Base-by-base conservation (phyloP, 1,284 basidiomycete genomes). In the Irpex lacteus region DNA sequence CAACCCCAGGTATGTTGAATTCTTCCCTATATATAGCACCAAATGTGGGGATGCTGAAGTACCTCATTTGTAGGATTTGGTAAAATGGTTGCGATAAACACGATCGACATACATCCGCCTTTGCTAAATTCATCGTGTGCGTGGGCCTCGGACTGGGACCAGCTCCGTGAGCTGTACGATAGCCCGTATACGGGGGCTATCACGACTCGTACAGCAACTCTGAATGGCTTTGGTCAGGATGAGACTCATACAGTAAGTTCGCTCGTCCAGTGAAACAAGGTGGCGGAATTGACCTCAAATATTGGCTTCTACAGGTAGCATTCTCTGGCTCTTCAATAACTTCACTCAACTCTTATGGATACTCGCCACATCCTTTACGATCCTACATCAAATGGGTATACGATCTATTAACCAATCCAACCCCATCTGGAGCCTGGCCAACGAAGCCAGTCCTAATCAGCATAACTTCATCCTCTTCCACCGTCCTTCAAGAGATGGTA, bases 341-440 rank as follows among this genome's bases (percentile, higher is more conserved):
- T 15, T 86, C 90, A 8, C 70, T 92, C 64, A 94, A 94, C 72
- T 89, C 88, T 1, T 94, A 90, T 72, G 91, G 91, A 26, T 94
- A 93, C 75, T 92, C 90, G 7, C 92, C 92, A 0, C 80, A 88
- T 70, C 85, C 89, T 3, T 79, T 94, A 36, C 71, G 78, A 9
- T 71, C 73, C 32, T 94, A 94, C 74, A 71, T 92, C 49, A 74
- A 73, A 59, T 91, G 88, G 87, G 78, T 91, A 47, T 79, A 83
- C 59, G 67, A 73, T 9, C 79, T 91, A 62, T 77, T 91, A 67
- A 72, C 73, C 21, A 66, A 63, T 13, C 64, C 69, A 4, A 70
- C 70, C 26, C 68, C 60, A 15, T 59, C 65, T 32, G 69, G 68
- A 69, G 71, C 60, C 63, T 71, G 62, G 65, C 74, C 60, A 1